phyloP scores from a whole-genome alignment of 2,329 filamentous ascomycete genomes.

The Arthrobotrys sinensis region DNA sequence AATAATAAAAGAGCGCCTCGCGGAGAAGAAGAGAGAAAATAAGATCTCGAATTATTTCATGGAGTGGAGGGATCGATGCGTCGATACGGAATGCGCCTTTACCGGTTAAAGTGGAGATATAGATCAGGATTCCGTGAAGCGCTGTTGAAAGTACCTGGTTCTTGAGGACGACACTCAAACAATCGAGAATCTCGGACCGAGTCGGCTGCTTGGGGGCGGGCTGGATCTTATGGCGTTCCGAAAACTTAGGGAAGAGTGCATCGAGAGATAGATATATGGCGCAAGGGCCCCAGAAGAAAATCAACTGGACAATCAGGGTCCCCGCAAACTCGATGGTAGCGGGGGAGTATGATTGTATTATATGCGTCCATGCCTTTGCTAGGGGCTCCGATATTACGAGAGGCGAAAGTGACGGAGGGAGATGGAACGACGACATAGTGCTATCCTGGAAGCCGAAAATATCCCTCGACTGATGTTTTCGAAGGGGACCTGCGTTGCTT shows the following conservation, averaged over 20 bases:
- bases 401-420: conserved; percentile 37
- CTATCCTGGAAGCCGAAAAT: conserved; percentile 9
- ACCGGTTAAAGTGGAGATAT: conserved; percentile 62
- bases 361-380: conserved; percentile 29
- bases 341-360: conserved; percentile 63
- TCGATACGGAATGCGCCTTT: conserved; percentile 67
- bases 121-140: conserved; percentile 65
- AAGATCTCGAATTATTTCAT: conserved; percentile 68
- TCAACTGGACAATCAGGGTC: conserved; percentile 67
- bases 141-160: conserved; percentile 70
- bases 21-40: conserved; percentile 68
- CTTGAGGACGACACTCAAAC: conserved; percentile 69
- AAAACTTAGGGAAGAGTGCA: conserved; percentile 70
- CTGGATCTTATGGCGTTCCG: conserved; percentile 73
- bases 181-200: conserved; percentile 69
- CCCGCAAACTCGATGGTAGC: conserved; percentile 69
- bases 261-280: conserved; percentile 69
- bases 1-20: conserved; percentile 73
- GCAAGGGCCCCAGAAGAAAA: conserved; percentile 71
- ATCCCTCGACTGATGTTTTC: background rate
- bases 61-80: conserved; percentile 66
- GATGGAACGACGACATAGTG: conserved; percentile 53
- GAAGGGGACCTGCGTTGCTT: conserved; percentile 38
- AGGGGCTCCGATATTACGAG: conserved; percentile 24
- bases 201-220: conserved; percentile 71